Conservation (phyloP, 139 green algal genomes). For the Deuterostichococcus epilithicus region DNA sequence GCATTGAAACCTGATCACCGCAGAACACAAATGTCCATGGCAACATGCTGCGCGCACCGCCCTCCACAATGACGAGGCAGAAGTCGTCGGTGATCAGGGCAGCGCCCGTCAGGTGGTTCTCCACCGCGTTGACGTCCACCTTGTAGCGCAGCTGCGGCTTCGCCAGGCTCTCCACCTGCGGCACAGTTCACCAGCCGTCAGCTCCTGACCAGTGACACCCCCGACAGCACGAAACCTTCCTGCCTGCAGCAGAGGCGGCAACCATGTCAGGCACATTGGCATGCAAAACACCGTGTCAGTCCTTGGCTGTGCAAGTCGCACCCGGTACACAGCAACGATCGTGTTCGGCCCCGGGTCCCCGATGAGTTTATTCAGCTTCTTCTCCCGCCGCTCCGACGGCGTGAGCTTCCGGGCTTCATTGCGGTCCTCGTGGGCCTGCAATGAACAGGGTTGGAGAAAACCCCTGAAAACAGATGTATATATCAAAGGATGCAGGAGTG, state of each 20-base stretch:
- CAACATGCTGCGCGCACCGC: too few species aligned
- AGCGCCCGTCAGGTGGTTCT: conserved; percentile 52
- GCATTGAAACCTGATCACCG: too few species aligned
- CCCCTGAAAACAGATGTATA: not conserved
- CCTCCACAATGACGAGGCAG: conserved; percentile 23
- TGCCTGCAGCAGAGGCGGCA: too few species aligned
- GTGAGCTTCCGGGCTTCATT: conserved; percentile 95
- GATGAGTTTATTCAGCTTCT: conserved; percentile 94
- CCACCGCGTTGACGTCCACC: conserved; percentile 90
- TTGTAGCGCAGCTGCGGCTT: conserved; percentile 77
- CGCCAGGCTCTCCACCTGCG: conserved; percentile 43
- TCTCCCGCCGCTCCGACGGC: conserved; percentile 83
- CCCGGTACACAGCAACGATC: conserved; percentile 36
- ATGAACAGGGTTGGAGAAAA: not conserved
- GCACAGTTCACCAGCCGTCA: too few species aligned
- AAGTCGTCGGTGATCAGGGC: conserved; percentile 22
- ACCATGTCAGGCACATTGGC: not conserved
- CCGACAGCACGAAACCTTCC: too few species aligned
- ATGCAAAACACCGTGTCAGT: not conserved
- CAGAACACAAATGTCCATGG: too few species aligned
- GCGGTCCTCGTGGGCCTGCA: conserved; percentile 87
- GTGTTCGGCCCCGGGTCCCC: conserved; percentile 39
- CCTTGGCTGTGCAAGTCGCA: not conserved
- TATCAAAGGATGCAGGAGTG: too few species aligned
- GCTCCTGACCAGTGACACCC: too few species aligned